Evolutionary conservation across 164 flowering plant genomes (phyloP), one percentile per base, ranked within the genome.

Genomic region (Magnolia sinica): DNA sequence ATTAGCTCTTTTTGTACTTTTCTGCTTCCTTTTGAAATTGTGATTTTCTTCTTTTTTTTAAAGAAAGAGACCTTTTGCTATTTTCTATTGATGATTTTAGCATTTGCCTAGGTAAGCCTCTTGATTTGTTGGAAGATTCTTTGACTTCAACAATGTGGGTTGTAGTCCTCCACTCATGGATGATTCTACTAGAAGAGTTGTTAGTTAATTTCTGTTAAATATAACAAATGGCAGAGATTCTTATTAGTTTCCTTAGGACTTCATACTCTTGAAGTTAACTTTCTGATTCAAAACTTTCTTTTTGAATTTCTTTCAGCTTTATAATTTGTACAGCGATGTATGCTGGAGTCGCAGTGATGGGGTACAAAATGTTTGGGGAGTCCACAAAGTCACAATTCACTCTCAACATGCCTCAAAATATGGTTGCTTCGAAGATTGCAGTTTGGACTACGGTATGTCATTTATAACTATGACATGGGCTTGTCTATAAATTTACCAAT

Each of bases 391-490:
- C 99, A 8, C 99, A 96, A 78, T 92, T 88, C 78, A 93, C 99
- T 18, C 91, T 96, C 68, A 96, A 96, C 89, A 68, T 96, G 97
- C 99, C 99, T 23, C 83, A 87, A 27, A 82, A 91, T 75, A 83
- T 92, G 78, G 86, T 90, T 74, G 97, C 96, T 61, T 87, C 99
- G 24, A 96, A 93, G 76, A 89, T 96, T 77, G 99, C 99, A 64
- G 87, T 96, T 45, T 96, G 99, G 99, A 94, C 98, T n/a, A 96
- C 98, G 86, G 99, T 96, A 90, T 27, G 86, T 24, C 9, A 72
- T 24, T 50, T 22, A 1, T 23, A 23, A 55, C 3, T 11, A 55
- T 55, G 61, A 11, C 61, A 16, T 55, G 2, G 61, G 13, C 13
- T 16, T 9, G 61, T 55, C 61, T 37, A 37, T 37, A 37, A 37